Percentiles rank a stretch among this genome's conserved stretches.
These are phyloP conservation scores for Taxawa tesnikishii DNA, from an alignment of 2,329 filamentous ascomycete species.

Conservation along the genomic window DNA sequence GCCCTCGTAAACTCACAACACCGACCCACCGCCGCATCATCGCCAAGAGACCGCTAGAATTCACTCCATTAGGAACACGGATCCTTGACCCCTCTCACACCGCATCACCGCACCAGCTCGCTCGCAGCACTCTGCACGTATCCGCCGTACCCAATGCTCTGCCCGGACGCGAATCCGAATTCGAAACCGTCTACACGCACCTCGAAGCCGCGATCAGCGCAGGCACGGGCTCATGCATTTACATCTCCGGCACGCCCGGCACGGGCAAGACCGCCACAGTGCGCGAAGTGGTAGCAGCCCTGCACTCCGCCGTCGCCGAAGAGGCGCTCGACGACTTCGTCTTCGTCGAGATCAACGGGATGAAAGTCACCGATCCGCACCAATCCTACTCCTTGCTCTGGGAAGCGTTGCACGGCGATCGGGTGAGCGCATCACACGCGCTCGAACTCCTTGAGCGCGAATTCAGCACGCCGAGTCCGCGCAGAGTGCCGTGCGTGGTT, in stretches of 20 bases:
- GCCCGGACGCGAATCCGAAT: slow-evolving; percentile 86
- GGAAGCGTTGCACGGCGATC: slow-evolving; percentile 89
- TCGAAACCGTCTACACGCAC: slow-evolving; percentile 82
- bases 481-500: slow-evolving; percentile 88
- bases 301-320: slow-evolving; percentile 74
- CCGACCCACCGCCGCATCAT: slow-evolving; percentile 57
- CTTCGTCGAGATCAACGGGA: slow-evolving; percentile 98
- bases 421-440: slow-evolving; percentile 83
- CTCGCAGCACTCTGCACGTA: slow-evolving; percentile 79
- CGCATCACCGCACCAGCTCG: slow-evolving; percentile 82
- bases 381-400: slow-evolving; percentile 91
- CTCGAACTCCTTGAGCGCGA: slow-evolving; percentile 83
- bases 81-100: slow-evolving; percentile 64
- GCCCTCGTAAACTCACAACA: slow-evolving; percentile 44
- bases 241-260: slow-evolving; percentile 96
- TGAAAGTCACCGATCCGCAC: slow-evolving; percentile 98
- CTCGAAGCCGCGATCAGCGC: slow-evolving; percentile 90
- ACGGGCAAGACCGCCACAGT: slow-evolving; percentile 97
- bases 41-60: slow-evolving; percentile 81
- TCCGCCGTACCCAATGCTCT: slow-evolving; percentile 82
- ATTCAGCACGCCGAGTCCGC: slow-evolving; percentile 81
- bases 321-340: slow-evolving; percentile 98
- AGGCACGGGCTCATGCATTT: slow-evolving; percentile 90
- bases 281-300: slow-evolving; percentile 78
- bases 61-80: slow-evolving; percentile 87